Conservation (phyloP, 352 stramenopile genomes). For the Globisporangium canariense region DNA sequence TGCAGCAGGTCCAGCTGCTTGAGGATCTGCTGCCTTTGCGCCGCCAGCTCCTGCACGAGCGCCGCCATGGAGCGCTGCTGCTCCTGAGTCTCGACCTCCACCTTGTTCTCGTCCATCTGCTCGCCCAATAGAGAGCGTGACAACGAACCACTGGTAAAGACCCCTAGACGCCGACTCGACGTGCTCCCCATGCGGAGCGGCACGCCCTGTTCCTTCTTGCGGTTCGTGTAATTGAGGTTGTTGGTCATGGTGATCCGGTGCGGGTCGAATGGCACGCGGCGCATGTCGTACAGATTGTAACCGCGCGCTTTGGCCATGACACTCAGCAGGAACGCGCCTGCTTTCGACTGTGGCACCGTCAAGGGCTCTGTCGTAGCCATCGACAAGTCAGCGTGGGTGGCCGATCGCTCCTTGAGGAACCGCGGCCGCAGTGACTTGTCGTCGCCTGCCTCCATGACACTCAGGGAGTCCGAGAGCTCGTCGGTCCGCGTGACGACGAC, state of each 20-base stretch:
- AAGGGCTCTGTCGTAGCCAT: conserved; percentile 3
- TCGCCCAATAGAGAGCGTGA: conserved; percentile 14
- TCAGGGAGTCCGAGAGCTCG: conserved; percentile 11
- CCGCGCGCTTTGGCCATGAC: conserved; percentile 40
- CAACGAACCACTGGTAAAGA: conserved; percentile 10
- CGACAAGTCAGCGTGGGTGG: conserved; percentile 37
- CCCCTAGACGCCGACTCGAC: conserved; percentile 15
- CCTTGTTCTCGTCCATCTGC: conserved; percentile 19
- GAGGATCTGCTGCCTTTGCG: conserved; percentile 33
- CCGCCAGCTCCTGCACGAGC: conserved; percentile 32
- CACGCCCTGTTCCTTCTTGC: conserved; percentile 27
- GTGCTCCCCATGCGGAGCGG: conserved; percentile 23
- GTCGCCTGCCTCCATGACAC: conserved; percentile 19
- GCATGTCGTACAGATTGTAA: conserved; percentile 19
- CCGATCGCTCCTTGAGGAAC: conserved; percentile 55
- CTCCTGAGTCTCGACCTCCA: conserved; percentile 7
- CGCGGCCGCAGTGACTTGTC: conserved; percentile 39
- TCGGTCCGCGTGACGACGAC: background rate
- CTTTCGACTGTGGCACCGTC: conserved; percentile 44
- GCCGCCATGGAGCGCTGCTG: conserved; percentile 15
- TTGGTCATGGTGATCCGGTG: conserved; percentile 22
- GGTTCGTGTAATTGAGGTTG: conserved; percentile 25
- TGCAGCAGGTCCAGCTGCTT: conserved; percentile 35
- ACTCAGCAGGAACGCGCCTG: conserved; percentile 49
- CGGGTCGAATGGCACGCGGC: conserved; percentile 18